A percentile compares a stretch with the other conserved stretches of the same genome.
Evolutionary conservation across 129 eudicot genomes (phyloP).

Genomic region (Artemisia argyi): DNA sequence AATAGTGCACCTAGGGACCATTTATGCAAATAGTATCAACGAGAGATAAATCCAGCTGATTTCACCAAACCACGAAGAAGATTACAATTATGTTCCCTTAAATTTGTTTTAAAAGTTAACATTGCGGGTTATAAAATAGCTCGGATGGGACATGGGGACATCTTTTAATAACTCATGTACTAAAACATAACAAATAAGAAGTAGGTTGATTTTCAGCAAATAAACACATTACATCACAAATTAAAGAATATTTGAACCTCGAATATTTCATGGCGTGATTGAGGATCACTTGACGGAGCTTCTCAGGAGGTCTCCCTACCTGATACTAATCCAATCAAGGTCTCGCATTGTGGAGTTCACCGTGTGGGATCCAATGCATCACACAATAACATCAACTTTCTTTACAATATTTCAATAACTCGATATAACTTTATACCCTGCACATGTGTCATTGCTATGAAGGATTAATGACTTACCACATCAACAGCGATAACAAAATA

Average conservation of each 20-base stretch:
- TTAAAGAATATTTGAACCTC: conserved; percentile 33
- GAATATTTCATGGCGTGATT: conserved; percentile 56
- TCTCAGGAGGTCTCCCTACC: conserved; percentile 99
- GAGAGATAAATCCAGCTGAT: too few species aligned
- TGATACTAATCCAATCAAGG: conserved; percentile 99
- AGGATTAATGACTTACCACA: conserved; percentile 6
- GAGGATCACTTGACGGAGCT: conserved; percentile 95
- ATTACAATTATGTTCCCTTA: too few species aligned
- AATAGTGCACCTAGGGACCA: too few species aligned
- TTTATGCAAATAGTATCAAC: too few species aligned
- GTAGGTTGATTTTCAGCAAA: too few species aligned
- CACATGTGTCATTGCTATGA: conserved; percentile 28
- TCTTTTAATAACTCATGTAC: too few species aligned
- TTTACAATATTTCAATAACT: conserved; percentile 15
- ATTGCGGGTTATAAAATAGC: too few species aligned
- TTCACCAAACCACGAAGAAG: too few species aligned
- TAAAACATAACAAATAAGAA: too few species aligned
- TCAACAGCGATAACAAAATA: background rate
- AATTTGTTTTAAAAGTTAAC: too few species aligned
- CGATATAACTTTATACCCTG: conserved; percentile 39
- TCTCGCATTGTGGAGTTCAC: conserved; percentile 99
- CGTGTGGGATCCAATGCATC: conserved; percentile 99
- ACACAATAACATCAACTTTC: conserved; percentile 42
- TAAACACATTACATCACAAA: background rate
- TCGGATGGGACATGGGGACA: too few species aligned